Evolutionary conservation across 1,139 yeast species (phyloP).

Genomic region (Ashbya aceris): DNA sequence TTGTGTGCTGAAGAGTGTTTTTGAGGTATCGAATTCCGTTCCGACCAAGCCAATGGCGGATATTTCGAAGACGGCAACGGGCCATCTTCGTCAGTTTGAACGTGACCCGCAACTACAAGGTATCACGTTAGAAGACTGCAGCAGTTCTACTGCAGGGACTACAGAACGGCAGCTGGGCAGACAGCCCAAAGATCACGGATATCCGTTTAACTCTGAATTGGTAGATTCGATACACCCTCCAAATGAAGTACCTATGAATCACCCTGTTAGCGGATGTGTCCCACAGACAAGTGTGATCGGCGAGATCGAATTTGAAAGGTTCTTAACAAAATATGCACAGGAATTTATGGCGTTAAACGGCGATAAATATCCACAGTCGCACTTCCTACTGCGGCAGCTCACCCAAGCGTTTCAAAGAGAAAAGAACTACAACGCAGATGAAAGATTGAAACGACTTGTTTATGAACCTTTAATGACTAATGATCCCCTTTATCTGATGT

Average conservation of each 20-base stretch:
- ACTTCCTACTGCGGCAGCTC: neutral
- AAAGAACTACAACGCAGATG: constrained; percentile 1
- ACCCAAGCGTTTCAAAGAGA: constrained; percentile 2
- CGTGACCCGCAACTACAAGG: neutral
- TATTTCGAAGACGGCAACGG: neutral
- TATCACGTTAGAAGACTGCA: neutral
- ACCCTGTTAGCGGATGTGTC: too few relatives aligned
- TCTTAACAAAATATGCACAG: constrained; percentile 2
- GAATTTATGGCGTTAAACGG: constrained; percentile 2
- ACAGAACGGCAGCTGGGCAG: neutral
- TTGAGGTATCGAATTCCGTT: neutral
- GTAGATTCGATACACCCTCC: neutral
- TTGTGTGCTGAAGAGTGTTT: neutral
- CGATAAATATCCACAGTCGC: constrained; percentile 3
- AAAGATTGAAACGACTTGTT: constrained; percentile 3
- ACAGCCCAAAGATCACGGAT: neutral
- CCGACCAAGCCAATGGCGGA: neutral
- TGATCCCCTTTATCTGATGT: constrained; percentile 1
- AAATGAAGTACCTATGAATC: too few relatives aligned
- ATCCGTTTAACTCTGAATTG: neutral
- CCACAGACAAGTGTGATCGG: neutral
- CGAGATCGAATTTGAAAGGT: constrained; percentile 5
- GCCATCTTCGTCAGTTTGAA: neutral
- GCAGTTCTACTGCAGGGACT: neutral
- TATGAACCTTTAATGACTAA: constrained; percentile 1